phyloP scores from a whole-genome alignment of 305 asterid genomes.

The Plantago coronopus region DNA sequence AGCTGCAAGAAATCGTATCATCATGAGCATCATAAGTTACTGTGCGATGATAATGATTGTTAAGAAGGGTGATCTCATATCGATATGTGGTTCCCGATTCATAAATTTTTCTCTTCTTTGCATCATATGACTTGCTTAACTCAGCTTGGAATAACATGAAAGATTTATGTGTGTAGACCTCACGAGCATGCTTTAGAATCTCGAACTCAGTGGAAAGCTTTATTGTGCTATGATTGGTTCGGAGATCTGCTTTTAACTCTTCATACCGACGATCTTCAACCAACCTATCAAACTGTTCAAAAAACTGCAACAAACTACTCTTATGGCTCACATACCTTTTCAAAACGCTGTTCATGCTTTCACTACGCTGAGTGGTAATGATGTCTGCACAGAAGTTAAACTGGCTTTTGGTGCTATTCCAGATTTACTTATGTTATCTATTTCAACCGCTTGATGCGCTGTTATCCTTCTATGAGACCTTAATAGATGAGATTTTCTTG shows the following conservation, averaged over 20 bases:
- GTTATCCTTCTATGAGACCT: background rate
- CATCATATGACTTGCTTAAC: too few relatives aligned
- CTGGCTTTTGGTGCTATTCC: background rate
- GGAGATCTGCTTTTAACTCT: background rate
- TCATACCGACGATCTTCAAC: constrained; percentile 1
- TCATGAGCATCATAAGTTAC: too few relatives aligned
- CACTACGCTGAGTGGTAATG: background rate
- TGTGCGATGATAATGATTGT: too few relatives aligned
- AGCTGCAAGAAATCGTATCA: background rate
- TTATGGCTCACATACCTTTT: background rate
- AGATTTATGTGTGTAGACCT: too few relatives aligned
- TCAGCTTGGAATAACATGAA: too few relatives aligned
- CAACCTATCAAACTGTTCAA: background rate
- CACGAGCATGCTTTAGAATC: too few relatives aligned
- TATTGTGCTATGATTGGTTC: background rate
- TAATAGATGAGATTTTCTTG: background rate
- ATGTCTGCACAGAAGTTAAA: background rate
- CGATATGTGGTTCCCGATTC: too few relatives aligned
- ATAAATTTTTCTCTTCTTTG: too few relatives aligned
- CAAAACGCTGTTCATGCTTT: background rate
- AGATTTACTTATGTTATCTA: background rate
- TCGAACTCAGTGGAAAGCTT: background rate
- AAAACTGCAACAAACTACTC: background rate
- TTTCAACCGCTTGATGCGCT: background rate
- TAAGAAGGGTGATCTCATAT: too few relatives aligned